phyloP scores from a whole-genome alignment of 148 eudicot genomes.

The Silene conica region DNA sequence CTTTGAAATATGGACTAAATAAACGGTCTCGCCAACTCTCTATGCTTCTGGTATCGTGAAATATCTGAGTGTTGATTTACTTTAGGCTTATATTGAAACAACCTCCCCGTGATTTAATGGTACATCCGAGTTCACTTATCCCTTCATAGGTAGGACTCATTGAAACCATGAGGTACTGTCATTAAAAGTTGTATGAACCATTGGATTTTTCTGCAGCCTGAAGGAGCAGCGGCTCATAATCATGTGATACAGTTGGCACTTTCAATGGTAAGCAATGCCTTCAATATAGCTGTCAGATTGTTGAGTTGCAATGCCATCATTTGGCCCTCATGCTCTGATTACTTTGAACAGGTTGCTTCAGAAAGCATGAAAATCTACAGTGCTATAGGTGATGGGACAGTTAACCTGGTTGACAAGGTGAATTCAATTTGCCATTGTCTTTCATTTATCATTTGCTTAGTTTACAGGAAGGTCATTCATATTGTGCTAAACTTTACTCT shows the following conservation, averaged over 20 bases:
- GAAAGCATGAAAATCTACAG: conserved; percentile 85
- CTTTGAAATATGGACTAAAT: no score
- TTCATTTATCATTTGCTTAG: neutral
- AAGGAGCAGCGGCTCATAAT: conserved; percentile 89
- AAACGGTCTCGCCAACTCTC: no score
- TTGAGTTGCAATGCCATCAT: conserved; percentile 4
- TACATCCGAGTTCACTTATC: neutral
- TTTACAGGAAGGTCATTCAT: neutral
- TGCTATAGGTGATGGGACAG: conserved; percentile 85
- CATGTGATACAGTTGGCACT: conserved; percentile 81
- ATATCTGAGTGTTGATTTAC: no score
- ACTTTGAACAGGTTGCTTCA: conserved; percentile 64
- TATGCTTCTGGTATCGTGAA: no score
- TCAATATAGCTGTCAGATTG: neutral
- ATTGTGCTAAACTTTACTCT: neutral
- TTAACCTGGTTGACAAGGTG: conserved; percentile 95
- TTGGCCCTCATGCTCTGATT: conserved; percentile 12
- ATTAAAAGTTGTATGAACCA: neutral
- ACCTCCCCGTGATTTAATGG: no score
- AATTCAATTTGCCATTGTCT: conserved; percentile 6
- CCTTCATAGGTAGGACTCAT: neutral
- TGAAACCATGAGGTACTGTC: neutral
- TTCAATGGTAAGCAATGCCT: conserved; percentile 56
- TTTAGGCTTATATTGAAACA: no score
- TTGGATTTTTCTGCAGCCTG: conserved; percentile 63